Base-by-base conservation (phyloP, 1,284 basidiomycete genomes). In the Mycena sp. region DNA sequence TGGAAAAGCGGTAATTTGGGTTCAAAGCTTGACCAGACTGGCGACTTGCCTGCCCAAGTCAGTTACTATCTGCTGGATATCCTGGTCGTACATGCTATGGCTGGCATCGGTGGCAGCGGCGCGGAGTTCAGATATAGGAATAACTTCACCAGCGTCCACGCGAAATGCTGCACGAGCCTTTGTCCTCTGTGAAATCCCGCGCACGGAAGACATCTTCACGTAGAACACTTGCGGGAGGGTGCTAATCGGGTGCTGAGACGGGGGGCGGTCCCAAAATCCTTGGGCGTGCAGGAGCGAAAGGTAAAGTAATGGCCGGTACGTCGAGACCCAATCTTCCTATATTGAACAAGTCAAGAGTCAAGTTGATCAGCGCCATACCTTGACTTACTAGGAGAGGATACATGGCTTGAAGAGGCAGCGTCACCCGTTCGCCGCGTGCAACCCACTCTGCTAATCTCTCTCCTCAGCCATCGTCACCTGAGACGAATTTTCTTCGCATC, bases 151-250 rank as follows among this genome's bases (percentile, higher is more conserved):
- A 23, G 12, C 45, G 19, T 44, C 53, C 0, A 61, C 17, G 25
- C 41, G 46, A 26, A 61, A 61, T 16, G 53, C 52, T n/a, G 60
- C 52, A 23, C 53, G 46, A 11, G 60, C 60, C 49, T 61, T 61
- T 17, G 60, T 61, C 25, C n/a, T 35, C 25, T 32, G 11, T 1
- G 60, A 61, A 29, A 61, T 55, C n/a, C 48, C 30, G 5, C 30
- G 53, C 23, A 28, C 30, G 17, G 60, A 21, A 30, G 53, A 21
- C 53, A 56, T 21, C 28, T 26, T n/a, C 7, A 56, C 41, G n/a
- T 61, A 61, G 26, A 56, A 56, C 6, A 61, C 60, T 56, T 51
- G 60, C 4, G 46, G 60, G 6, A 6, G 4, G 19, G 12, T 12
- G 11, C 11, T 17, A 17, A 23, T 17, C 16, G 30, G 45, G 10